A percentile compares a stretch with the other conserved stretches of the same genome.
Evolutionary conservation across 371 early-diverging fungal genomes (phyloP).

Genomic region (Haplosporangium sp.): DNA sequence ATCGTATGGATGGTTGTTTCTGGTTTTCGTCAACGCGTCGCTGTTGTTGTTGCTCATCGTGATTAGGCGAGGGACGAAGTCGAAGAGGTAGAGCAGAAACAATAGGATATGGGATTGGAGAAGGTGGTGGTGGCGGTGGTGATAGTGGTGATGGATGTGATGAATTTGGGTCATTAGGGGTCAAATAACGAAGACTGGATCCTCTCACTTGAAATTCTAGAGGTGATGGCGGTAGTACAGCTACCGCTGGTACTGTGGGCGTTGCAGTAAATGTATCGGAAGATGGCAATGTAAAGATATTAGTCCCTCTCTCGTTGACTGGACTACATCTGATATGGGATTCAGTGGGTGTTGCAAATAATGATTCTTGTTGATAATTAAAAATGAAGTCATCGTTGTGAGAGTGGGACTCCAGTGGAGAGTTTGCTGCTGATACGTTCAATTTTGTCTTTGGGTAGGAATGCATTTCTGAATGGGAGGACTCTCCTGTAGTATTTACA

Average conservation of each 20-base stretch:
- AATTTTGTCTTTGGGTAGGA: no score
- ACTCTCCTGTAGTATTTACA: no score
- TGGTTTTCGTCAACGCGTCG: neutral
- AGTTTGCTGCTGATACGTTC: no score
- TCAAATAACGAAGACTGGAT: neutral
- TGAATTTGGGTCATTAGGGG: neutral
- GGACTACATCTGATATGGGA: no score
- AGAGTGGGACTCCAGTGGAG: no score
- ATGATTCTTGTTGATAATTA: no score
- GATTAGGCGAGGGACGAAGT: neutral
- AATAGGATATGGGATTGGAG: neutral
- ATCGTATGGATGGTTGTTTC: neutral
- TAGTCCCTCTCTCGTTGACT: no score
- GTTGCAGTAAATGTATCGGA: neutral
- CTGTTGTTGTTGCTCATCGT: neutral
- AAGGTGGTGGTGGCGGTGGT: neutral
- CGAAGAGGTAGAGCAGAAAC: neutral
- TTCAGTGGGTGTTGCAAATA: no score
- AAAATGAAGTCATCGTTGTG: no score
- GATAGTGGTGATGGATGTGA: neutral
- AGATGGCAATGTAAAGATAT: neutral
- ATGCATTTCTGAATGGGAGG: no score
- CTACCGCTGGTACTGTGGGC: neutral
- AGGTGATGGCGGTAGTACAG: slow-evolving; percentile 7
- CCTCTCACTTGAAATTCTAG: neutral